A percentile compares a stretch with the other conserved stretches of the same genome.
These are phyloP conservation scores for Carpinus fangiana DNA, from an alignment of 306 rosid genomes.

Conservation along the genomic window DNA sequence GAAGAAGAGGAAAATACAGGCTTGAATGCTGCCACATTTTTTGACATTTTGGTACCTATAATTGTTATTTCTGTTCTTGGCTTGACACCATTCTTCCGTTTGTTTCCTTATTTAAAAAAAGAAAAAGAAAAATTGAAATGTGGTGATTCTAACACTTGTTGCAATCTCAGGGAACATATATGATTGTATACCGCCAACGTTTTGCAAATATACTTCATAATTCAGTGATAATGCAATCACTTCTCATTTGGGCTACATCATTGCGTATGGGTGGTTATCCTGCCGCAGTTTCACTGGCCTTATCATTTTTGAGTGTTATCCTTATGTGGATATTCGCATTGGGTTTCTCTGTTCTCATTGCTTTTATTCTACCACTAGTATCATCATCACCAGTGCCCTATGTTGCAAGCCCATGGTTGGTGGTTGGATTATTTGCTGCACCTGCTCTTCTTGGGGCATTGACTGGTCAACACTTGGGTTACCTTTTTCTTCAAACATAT, in stretches of 20 bases:
- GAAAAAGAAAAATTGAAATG: not conserved
- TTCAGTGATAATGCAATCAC: conserved; percentile 85
- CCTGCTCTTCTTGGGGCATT: conserved; percentile 93
- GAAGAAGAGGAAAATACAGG: conserved; percentile 46
- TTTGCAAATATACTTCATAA: conserved; percentile 74
- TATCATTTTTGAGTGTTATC: conserved; percentile 66
- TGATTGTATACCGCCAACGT: conserved; percentile 74
- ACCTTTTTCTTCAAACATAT: conserved; percentile 59
- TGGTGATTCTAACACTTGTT: conserved; percentile 24
- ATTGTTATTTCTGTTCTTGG: conserved; percentile 28
- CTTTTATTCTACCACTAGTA: conserved; percentile 61
- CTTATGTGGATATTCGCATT: conserved; percentile 76
- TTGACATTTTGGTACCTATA: conserved; percentile 79
- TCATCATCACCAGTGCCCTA: conserved; percentile 80
- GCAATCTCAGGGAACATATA: conserved; percentile 71
- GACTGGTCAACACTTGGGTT: conserved; percentile 87
- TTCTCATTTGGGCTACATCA: conserved; percentile 84
- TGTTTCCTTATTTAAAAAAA: conserved; percentile 13
- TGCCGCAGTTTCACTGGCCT: conserved; percentile 71
- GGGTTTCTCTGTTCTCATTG: conserved; percentile 56
- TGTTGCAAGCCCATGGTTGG: conserved; percentile 87
- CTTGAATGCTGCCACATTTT: conserved; percentile 58
- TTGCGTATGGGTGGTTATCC: conserved; percentile 85
- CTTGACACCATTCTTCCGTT: conserved; percentile 11
- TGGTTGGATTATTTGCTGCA: conserved; percentile 78